phyloP scores from a whole-genome alignment of 1,139 yeast species.

The Yamadazyma epiphylla region DNA sequence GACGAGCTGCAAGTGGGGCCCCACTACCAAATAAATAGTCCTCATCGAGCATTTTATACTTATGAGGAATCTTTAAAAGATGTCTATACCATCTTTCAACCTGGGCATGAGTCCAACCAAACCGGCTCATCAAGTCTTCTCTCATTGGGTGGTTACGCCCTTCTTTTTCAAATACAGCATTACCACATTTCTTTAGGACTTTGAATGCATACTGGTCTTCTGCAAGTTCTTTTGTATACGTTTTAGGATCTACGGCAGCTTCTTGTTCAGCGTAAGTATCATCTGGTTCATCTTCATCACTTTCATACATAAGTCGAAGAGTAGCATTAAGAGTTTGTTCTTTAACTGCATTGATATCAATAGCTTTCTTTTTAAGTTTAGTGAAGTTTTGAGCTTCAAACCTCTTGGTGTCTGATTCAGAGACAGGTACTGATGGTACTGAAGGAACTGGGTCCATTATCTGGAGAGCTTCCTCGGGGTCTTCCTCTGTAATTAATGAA shows the following conservation, averaged over 20 bases:
- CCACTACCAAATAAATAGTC: conserved; percentile 48
- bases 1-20: conserved; percentile 16
- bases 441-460: no score
- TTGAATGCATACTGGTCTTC: conserved; percentile 53
- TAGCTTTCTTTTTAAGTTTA: conserved; percentile 4
- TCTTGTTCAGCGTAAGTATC: conserved; percentile 83
- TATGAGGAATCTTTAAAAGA: conserved; percentile 60
- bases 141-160: conserved; percentile 53
- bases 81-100: conserved; percentile 91
- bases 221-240: conserved; percentile 19
- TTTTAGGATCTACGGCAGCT: conserved; percentile 14
- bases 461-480: no score
- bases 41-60: conserved; percentile 61
- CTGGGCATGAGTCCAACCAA: conserved; percentile 83
- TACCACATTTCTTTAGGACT: conserved; percentile 51
- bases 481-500: conserved; percentile 21
- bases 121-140: conserved; percentile 44
- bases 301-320: conserved; percentile 59
- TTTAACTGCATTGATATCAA: conserved; percentile 25
- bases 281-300: conserved; percentile 79
- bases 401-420: no score
- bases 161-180: conserved; percentile 41
- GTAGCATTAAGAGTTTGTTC: conserved; percentile 63
- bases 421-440: no score
- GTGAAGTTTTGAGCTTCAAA: conserved; percentile 3